Evolutionary conservation across 2,329 filamentous ascomycete species (phyloP).

Genomic region (Huntiella moniliformis): DNA sequence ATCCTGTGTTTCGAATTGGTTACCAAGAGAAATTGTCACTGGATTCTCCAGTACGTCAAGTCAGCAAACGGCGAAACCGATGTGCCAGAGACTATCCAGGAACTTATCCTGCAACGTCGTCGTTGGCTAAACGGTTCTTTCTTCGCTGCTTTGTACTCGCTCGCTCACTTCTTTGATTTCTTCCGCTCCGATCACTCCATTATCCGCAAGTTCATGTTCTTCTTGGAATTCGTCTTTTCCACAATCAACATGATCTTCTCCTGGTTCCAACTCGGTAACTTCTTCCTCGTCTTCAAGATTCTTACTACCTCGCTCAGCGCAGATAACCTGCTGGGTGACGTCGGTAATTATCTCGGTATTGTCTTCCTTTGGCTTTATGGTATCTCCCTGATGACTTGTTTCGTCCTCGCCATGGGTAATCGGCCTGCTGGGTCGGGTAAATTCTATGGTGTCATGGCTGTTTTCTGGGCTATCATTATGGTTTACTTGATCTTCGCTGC

Average conservation of each 20-base stretch:
- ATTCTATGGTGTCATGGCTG: slow-evolving; percentile 93
- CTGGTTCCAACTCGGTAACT: slow-evolving; percentile 97
- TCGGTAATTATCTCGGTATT: slow-evolving; percentile 64
- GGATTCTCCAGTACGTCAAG: slow-evolving; percentile 97
- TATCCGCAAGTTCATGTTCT: slow-evolving; percentile 71
- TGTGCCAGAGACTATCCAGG: slow-evolving; percentile 82
- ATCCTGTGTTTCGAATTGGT: slow-evolving; percentile 92
- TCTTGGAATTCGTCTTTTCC: slow-evolving; percentile 87
- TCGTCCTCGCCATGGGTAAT: slow-evolving; percentile 86
- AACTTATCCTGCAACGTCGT: slow-evolving; percentile 86
- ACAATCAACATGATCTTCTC: slow-evolving; percentile 95
- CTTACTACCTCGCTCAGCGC: slow-evolving; percentile 70
- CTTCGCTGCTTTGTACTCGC: slow-evolving; percentile 89
- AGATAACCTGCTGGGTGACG: slow-evolving; percentile 48
- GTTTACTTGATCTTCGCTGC: slow-evolving; percentile 89
- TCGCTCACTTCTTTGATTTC: slow-evolving; percentile 90
- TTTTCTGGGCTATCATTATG: slow-evolving; percentile 96
- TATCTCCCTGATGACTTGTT: slow-evolving; percentile 78
- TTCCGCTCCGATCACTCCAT: slow-evolving; percentile 83
- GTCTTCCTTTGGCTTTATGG: slow-evolving; percentile 95
- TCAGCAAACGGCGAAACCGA: slow-evolving; percentile 93
- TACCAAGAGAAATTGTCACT: slow-evolving; percentile 89
- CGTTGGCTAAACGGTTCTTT: slow-evolving; percentile 97
- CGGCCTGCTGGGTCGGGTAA: slow-evolving; percentile 83
- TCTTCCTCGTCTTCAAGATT: slow-evolving; percentile 97